Conservation (phyloP, 2,329 filamentous ascomycete genomes). For the Xylaria sp. region DNA sequence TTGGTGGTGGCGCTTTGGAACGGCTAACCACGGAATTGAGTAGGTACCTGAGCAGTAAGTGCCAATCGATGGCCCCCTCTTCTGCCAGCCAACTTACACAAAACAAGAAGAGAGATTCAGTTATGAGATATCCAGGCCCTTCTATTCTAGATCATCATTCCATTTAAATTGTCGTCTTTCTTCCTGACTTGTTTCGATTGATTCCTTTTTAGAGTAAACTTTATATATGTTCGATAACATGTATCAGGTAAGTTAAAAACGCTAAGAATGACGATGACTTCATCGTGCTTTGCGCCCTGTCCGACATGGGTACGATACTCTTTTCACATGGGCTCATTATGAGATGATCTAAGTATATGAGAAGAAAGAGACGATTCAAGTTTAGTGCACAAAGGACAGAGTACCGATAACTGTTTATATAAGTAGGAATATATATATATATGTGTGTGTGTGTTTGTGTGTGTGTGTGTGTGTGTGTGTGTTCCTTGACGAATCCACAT, state of each 20-base stretch:
- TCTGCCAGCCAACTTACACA: background rate
- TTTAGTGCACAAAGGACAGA: background rate
- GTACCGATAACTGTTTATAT: background rate
- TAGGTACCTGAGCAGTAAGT: background rate
- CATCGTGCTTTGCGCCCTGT: background rate
- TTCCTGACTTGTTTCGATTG: background rate
- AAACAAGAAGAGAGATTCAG: background rate
- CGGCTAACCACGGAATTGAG: constrained; percentile 8
- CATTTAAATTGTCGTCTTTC: background rate
- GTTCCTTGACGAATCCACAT: no score
- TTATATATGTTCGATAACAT: background rate
- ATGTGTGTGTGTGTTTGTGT: no score
- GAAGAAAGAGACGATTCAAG: no score
- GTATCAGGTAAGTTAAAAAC: background rate
- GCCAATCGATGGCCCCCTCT: no score
- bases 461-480: no score
- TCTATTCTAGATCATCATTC: no score
- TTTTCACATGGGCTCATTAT: background rate
- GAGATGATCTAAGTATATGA: background rate
- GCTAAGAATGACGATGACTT: constrained; percentile 13
- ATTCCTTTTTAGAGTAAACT: no score
- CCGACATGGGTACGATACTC: constrained; percentile 16
- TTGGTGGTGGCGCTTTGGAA: background rate
- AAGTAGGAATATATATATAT: background rate
- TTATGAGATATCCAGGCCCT: background rate